Conservation (phyloP, 768 basidiomycete species). For the Leucogyrophana mollusca region DNA sequence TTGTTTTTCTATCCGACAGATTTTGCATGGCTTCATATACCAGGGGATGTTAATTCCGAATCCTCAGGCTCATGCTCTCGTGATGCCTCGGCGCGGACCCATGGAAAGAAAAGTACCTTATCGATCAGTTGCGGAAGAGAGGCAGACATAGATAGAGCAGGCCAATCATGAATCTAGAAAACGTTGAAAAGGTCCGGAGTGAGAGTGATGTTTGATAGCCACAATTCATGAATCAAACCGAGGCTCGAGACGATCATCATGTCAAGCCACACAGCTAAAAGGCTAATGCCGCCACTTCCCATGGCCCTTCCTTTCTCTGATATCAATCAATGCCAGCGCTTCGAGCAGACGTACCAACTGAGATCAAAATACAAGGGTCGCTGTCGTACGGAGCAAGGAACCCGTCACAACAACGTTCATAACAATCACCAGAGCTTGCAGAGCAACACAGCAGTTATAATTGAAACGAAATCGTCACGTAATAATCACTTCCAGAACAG, state of each 20-base stretch:
- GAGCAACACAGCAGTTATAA: conserved; percentile 14
- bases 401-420: too few species aligned
- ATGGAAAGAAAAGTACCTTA: conserved; percentile 45
- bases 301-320: conserved; percentile 9
- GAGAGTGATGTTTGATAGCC: conserved; percentile 2
- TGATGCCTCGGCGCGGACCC: conserved; percentile 49
- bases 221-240: conserved; percentile 9
- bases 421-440: not conserved
- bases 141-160: conserved; percentile 11
- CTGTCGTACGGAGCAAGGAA: too few species aligned
- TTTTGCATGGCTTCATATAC: conserved; percentile 28
- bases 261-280: conserved; percentile 19
- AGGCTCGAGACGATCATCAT: conserved; percentile 19
- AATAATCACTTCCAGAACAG: conserved; percentile 20
- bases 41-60: conserved; percentile 5
- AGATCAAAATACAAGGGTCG: too few species aligned
- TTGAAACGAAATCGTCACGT: conserved; percentile 23
- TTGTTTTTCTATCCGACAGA: conserved; percentile 3
- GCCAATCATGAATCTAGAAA: conserved; percentile 13
- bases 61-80: conserved; percentile 44
- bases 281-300: conserved; percentile 25
- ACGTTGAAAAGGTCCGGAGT: conserved; percentile 15
- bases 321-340: too few species aligned
- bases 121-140: conserved; percentile 45
- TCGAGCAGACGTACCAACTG: too few species aligned